phyloP scores from a whole-genome alignment of 2,329 filamentous ascomycete species.

The Chaetomiaceae sp. region DNA sequence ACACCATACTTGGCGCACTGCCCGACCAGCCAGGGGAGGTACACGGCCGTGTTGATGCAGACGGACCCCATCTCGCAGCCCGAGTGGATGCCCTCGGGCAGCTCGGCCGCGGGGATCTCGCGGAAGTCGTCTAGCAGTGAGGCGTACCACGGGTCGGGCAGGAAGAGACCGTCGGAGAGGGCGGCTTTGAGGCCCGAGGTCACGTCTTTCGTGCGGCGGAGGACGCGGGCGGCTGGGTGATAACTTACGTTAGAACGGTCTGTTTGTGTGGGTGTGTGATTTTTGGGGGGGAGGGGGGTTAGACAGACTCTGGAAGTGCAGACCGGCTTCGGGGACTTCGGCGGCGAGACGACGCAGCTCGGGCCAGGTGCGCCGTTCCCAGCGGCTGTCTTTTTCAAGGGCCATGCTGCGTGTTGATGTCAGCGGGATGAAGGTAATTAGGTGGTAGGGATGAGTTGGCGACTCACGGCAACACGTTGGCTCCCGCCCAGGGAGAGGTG shows the following conservation, averaged over 20 bases:
- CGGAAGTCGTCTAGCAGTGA: conserved; percentile 67
- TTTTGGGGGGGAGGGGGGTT: not conserved
- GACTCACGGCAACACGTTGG: conserved; percentile 69
- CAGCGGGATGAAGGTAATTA: not conserved
- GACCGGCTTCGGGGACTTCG: conserved; percentile 69
- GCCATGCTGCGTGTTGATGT: conserved; percentile 40
- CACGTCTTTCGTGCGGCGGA: conserved; percentile 59
- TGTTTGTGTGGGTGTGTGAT: too few species aligned
- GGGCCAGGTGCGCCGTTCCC: conserved; percentile 62
- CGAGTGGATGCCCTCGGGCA: conserved; percentile 63
- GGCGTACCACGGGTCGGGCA: conserved; percentile 67
- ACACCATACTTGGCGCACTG: conserved; percentile 73
- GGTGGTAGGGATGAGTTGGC: not conserved
- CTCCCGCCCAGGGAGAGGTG: conserved; percentile 82
- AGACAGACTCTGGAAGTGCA: conserved; percentile 66
- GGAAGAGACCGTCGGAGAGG: conserved; percentile 60
- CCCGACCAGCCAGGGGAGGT: conserved; percentile 78
- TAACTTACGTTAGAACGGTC: too few species aligned
- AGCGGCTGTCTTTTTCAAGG: conserved; percentile 40
- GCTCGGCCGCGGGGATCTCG: conserved; percentile 50
- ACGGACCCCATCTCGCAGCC: conserved; percentile 76
- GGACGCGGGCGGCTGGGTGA: conserved; percentile 41
- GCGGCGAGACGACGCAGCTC: conserved; percentile 55
- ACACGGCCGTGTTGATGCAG: conserved; percentile 86
- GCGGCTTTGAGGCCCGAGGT: conserved; percentile 30